phyloP scores from a whole-genome alignment of 1,139 yeast genomes.

The Yamadazyma sp. region DNA sequence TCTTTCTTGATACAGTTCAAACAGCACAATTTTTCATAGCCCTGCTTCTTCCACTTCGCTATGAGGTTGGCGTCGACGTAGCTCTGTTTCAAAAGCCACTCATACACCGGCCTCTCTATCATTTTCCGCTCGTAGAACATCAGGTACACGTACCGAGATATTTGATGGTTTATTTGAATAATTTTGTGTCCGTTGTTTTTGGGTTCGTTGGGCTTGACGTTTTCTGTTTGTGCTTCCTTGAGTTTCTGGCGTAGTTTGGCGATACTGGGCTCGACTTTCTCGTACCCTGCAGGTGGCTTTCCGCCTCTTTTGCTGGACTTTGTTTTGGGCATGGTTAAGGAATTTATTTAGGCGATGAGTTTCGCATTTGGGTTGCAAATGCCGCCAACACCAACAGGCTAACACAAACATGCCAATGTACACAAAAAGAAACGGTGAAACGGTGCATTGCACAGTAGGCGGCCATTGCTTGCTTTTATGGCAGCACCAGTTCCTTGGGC shows the following conservation, averaged over 20 bases:
- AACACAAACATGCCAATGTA: too few relatives aligned
- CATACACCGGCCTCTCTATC: conserved; percentile 68
- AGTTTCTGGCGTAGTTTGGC: conserved; percentile 59
- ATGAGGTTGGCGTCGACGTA: conserved; percentile 70
- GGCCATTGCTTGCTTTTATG: too few relatives aligned
- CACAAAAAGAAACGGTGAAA: neutral
- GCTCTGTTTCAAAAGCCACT: conserved; percentile 70
- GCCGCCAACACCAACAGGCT: too few relatives aligned
- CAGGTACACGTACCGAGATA: conserved; percentile 74
- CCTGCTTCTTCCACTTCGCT: conserved; percentile 90
- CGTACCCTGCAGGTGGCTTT: conserved; percentile 74
- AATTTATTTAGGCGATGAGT: neutral
- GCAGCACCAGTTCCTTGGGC: too few relatives aligned
- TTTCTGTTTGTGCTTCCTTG: conserved; percentile 53
- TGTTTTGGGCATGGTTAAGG: conserved; percentile 38
- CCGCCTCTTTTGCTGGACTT: conserved; percentile 43
- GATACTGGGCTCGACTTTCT: conserved; percentile 70
- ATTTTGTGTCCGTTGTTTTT: conserved; percentile 73
- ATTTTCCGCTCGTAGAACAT: conserved; percentile 69
- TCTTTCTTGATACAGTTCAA: conserved; percentile 70
- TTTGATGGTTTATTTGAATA: conserved; percentile 67
- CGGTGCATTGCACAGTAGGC: too few relatives aligned
- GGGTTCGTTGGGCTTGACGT: conserved; percentile 21
- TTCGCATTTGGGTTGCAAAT: neutral
- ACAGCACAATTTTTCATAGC: conserved; percentile 87